phyloP scores from a whole-genome alignment of 345 rosid species.

The Gossypium longicalyx region DNA sequence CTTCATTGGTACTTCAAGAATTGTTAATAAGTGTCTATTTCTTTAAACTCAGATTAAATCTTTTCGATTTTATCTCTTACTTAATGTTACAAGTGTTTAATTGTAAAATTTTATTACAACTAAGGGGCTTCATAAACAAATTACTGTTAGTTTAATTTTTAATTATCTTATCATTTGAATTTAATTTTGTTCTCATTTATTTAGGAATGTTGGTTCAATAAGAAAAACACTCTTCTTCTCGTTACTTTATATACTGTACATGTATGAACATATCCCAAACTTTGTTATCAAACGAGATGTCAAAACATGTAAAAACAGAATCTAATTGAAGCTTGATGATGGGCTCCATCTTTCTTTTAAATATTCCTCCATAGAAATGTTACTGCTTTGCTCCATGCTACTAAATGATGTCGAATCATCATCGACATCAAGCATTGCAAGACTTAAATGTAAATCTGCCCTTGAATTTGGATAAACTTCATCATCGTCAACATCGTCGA shows the following conservation, averaged over 20 bases:
- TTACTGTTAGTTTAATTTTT: too few species aligned
- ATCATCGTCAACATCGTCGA: constrained; percentile 38
- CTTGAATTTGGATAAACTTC: constrained; percentile 78
- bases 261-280: neutral
- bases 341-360: constrained; percentile 58
- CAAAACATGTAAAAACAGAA: neutral
- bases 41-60: too few species aligned
- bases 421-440: constrained; percentile 67
- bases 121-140: too few species aligned
- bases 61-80: too few species aligned
- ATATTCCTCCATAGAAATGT: constrained; percentile 46
- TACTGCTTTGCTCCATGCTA: constrained; percentile 56
- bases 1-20: too few species aligned
- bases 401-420: constrained; percentile 57
- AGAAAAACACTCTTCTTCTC: too few species aligned
- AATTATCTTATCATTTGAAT: too few species aligned
- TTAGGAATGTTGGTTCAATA: too few species aligned
- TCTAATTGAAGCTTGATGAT: constrained; percentile 55
- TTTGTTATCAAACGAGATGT: neutral
- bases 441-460: constrained; percentile 51
- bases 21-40: too few species aligned
- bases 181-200: too few species aligned
- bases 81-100: too few species aligned
- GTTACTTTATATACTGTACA: neutral
- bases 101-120: too few species aligned